Base-by-base conservation (phyloP, 2,329 filamentous ascomycete genomes). In the Neofusicoccum umdonicola region DNA sequence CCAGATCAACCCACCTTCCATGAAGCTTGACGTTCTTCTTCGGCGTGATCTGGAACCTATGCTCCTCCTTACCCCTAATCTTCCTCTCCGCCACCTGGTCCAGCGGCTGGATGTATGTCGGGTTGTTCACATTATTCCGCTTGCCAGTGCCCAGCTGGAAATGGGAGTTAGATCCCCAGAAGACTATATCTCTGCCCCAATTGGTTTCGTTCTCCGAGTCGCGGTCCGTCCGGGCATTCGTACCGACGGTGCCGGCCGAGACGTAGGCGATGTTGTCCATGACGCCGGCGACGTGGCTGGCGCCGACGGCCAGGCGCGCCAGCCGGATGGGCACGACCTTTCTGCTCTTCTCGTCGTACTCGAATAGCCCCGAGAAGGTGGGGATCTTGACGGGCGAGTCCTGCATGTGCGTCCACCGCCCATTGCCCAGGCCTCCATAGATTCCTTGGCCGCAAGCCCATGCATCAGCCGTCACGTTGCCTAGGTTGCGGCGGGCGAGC, bases 91-190 rank as follows among this genome's bases (percentile, higher is more conserved):
- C 84, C 54, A 84, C 84, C 12, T 82, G 78, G 67, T 96, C 92
- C 47, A 94, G 77, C 13, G 92, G 90, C 37, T 87, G 86, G 62
- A 97, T 92, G 73, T 97, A 94, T 1, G 84, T 83, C 1, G 95
- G 95, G 12, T 84, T 83, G 61, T 87, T 86, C 9, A 90, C 74
- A 73, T 98, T 98, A 72, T 87, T 95, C 67, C 94, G 82, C 81
- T 90, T 96, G 34, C 95, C 93, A 0, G 90, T 97, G 12, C 95
- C 95, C 31, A 99, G 85, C 78, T 99, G 95, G 77, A 90, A 97
- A 74, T 89, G 87, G 79, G 98, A 93, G 72, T 98, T 99, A 62
- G 92, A 92, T 67, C 95, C 95, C 92, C 93, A 99, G 82, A 92
- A 96, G 1, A 98, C 76, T 35, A 93, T 88, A 74, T 98, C 95